phyloP scores from a whole-genome alignment of 2,329 filamentous ascomycete species.

The Aureobasidium sp. region DNA sequence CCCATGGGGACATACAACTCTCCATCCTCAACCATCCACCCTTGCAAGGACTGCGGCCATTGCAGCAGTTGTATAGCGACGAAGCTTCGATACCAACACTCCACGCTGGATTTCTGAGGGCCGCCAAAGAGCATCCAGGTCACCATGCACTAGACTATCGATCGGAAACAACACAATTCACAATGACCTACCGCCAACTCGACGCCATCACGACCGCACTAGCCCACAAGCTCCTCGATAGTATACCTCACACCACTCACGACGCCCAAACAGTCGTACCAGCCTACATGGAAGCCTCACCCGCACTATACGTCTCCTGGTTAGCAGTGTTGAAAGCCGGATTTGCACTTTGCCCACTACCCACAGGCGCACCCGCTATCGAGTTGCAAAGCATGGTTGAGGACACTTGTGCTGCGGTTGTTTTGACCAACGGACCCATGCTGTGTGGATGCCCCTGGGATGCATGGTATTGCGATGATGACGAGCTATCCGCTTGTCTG shows the following conservation, averaged over 20 bases:
- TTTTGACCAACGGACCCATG: neutral
- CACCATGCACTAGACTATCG: neutral
- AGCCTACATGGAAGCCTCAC: neutral
- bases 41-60: too few relatives aligned
- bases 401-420: neutral
- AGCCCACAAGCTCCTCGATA: neutral
- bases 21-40: neutral
- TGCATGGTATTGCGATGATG: neutral
- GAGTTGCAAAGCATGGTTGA: neutral
- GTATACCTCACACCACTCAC: neutral
- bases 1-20: neutral
- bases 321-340: neutral
- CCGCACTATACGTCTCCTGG: neutral
- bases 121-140: neutral
- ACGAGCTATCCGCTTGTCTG: neutral
- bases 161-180: neutral
- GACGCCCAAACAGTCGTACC: neutral
- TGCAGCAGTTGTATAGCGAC: neutral
- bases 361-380: neutral
- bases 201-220: neutral
- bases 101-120: neutral
- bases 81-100: neutral
- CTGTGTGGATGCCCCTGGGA: neutral
- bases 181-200: neutral
- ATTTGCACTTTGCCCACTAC: neutral